These are phyloP conservation scores for Verticillium zaregamsianum DNA, from an alignment of 2,329 filamentous ascomycete genomes.

Conservation along the genomic window DNA sequence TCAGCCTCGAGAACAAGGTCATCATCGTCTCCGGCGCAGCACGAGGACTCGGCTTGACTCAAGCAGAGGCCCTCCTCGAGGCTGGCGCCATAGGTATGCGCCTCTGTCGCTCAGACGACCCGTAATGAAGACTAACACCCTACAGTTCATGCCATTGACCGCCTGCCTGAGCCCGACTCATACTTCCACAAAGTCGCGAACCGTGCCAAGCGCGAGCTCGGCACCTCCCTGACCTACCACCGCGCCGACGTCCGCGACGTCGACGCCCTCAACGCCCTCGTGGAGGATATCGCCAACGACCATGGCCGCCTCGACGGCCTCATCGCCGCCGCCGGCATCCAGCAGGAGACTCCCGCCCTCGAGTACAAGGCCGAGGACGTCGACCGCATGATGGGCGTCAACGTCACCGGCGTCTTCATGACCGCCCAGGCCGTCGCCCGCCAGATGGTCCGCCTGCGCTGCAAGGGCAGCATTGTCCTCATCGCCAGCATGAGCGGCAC, in stretches of 20 bases:
- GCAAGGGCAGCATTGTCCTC: slow-evolving; percentile 48
- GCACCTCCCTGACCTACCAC: slow-evolving; percentile 67
- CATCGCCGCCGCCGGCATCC: slow-evolving; percentile 37
- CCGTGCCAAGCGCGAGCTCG: slow-evolving; percentile 60
- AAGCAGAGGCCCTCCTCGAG: slow-evolving; percentile 74
- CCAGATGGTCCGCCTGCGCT: slow-evolving; percentile 30
- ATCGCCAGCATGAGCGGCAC: slow-evolving; percentile 34
- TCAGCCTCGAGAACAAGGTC: slow-evolving; percentile 69
- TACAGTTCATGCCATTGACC: slow-evolving; percentile 60
- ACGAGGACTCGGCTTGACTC: slow-evolving; percentile 72
- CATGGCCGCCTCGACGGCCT: slow-evolving; percentile 42
- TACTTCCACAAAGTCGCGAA: slow-evolving; percentile 63
- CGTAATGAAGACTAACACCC: slow-evolving; percentile 16
- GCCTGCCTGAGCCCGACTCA: slow-evolving; percentile 44
- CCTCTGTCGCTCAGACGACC: not conserved
- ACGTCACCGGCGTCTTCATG: slow-evolving; percentile 37
- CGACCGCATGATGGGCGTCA: slow-evolving; percentile 32
- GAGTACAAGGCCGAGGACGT: slow-evolving; percentile 36
- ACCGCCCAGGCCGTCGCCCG: slow-evolving; percentile 35
- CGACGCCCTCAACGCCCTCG: slow-evolving; percentile 58
- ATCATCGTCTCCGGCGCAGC: slow-evolving; percentile 74
- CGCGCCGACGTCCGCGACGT: slow-evolving; percentile 77
- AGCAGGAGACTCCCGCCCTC: slow-evolving; percentile 27
- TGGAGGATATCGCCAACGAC: slow-evolving; percentile 63
- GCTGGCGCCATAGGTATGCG: slow-evolving; percentile 59